Evolutionary conservation across 2,329 filamentous ascomycete species (phyloP), one percentile per base, ranked within the genome.

Genomic region (Fusarium sp.): DNA sequence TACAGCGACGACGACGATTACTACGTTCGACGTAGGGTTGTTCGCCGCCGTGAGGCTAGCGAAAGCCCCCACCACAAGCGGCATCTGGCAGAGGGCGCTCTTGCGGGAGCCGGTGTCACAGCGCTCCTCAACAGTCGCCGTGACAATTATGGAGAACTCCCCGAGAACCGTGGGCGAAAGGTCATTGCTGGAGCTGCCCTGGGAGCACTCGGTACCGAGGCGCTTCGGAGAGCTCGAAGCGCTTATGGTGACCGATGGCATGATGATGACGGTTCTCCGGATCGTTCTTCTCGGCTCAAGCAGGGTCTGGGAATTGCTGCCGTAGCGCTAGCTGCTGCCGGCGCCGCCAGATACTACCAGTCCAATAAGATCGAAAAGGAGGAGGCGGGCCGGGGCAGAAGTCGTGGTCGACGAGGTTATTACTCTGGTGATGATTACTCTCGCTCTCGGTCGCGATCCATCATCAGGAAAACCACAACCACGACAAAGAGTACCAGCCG

Each of bases 281-380:
- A 79, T 36, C 75, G 77, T 45, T 76, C 78, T 35, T 80, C 78
- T 37, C 80, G 80, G 44, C 76, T 88, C 50, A 86, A 86, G 72
- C 87, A 84, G 2, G 86, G 85, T 19, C 76, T 88, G 19, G 86
- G 85, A 29, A 79, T 88, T 37, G 86, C 86, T 9, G 86, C 85
- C 9, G 85, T 86, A 19, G 86, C 85, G 14, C 78, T 88, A 21
- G 86, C 86, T 8, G 84, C 87, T 17, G 85, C 86, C 4, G 86
- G 86, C n/a, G 86, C 86, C 6, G 81, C 85, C 60, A 88, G 88
- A 70, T 88, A 87, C 68, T 83, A 84, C 70, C 82, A 87, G 61
- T 80, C 82, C 65, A 84, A 80, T 72, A 87, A 85, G 68, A 73
- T 82, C 39, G 84, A 88, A 39, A 85, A 82, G 68, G 86, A 87